Evolutionary conservation across 2,329 filamentous ascomycete species (phyloP), one percentile per base, ranked within the genome.

Genomic region (Aspergillus hortae): DNA sequence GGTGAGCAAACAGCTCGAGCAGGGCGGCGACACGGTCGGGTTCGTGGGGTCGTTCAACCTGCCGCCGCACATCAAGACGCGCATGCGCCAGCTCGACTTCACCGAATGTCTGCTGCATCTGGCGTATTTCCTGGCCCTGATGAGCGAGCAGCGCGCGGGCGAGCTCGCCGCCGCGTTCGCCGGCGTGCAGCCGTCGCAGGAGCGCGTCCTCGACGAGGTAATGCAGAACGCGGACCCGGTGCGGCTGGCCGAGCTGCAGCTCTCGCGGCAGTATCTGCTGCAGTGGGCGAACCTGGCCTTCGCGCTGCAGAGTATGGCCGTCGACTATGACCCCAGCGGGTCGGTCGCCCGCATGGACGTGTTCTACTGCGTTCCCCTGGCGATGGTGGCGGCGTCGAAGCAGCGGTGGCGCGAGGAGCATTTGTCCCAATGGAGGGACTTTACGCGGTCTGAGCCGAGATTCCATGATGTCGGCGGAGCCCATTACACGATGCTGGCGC

Each of bases 21-120:
- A 36, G 0, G 49, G 62, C 2, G 70, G 68, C 0, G 67, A 73
- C 3, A 58, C 61, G 27, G 75, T 82, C 1, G 36, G 55, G 0
- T 80, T 81, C 58, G 60, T 78, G 0, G 78, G 67, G 12, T 65
- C 59, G 38, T 72, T 80, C 55, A 76, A 82, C 57, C 70, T 77
- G 6, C 78, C 78, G 1, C 80, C 78, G 2, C 72, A 77, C 51
- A 78, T 80, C 63, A 77, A 76, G 52, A 38, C 44, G 0, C 66
- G 74, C 52, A 74, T 79, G 72, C 62, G 67, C 4, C 55, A 74
- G 55, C 65, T 77, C n/a, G 55, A 66, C 55, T 76, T 69, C 66
- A 67, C 63, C 49, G 55, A 58, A 30, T 73, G 71, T 48, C 60
- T 78, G 4, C 52, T 77, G 1, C 69, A 78, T 51, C 62, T 79